Base-by-base conservation (phyloP, 225 moss, liverwort and hornwort genomes). In the Sphagnum contortum region DNA sequence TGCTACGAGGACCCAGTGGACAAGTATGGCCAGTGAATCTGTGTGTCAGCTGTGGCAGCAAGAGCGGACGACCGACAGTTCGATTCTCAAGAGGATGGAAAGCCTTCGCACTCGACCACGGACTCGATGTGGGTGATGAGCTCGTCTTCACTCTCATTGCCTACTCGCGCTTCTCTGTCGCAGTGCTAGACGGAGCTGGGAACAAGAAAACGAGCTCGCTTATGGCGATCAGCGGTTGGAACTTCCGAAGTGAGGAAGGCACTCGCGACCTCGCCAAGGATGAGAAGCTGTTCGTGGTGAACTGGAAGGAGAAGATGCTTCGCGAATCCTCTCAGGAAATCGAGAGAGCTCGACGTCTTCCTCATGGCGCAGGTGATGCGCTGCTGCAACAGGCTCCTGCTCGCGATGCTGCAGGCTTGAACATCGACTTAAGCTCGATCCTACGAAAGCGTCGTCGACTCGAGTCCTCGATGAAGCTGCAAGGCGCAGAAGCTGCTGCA, bases 21-120 rank as follows among this genome's bases (percentile, higher is more conserved):
- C 75, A 75, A 58, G 75, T 75, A 6, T 75, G 75, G 75, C 75
- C 75, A 2, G 75, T 75, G 67, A 75, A 63, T 58, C 48, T 75
- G 29, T 70, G 71, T 51, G 71, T 75, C 3, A 75, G 70, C 67
- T 75, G 75, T 48, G 75, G 70, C 50, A 75, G 68, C 71, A 70
- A 55, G 57, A 59, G 66, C 45, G 75, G 75, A 14, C 66, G 75
- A 47, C 70, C 70, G 1, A 75, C 75, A 48, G 75, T 75, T 0
- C 57, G 75, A 48, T 75, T 75, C 44, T 70, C 75, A 8, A 57
- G 75, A 48, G 75, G 75, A 6, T 75, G 75, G 75, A 75, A 70
- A 48, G 57, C 66, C 12, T 75, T 75, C 59, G 70, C 75, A 12
- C 3, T 57, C 5, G 67, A 75, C 51, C 75, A 70, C 52, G 57